phyloP scores from a whole-genome alignment of 768 basidiomycete species.

The Suillus decipiens region DNA sequence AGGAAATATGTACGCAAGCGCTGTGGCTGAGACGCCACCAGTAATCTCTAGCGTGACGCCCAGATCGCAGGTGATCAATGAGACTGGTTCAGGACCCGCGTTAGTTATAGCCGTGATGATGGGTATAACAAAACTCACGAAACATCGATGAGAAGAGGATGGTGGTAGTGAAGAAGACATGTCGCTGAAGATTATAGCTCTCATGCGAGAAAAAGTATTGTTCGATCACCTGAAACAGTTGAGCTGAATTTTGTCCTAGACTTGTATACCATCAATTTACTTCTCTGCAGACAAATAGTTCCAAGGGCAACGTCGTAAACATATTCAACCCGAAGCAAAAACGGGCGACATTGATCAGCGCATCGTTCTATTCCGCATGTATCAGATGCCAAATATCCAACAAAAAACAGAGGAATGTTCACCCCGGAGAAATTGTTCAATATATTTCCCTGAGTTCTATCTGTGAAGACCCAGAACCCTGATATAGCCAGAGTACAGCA shows the following conservation, averaged over 20 bases:
- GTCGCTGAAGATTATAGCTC: slow-evolving; percentile 77
- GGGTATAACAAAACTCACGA: slow-evolving; percentile 47
- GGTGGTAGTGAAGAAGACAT: slow-evolving; percentile 86
- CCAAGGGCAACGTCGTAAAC: slow-evolving; percentile 96
- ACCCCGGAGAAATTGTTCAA: slow-evolving; percentile 91
- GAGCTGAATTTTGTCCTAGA: background rate
- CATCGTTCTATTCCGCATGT: slow-evolving; percentile 54
- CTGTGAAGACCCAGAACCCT: slow-evolving; percentile 86
- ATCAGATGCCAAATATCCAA: background rate
- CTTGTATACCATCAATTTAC: slow-evolving; percentile 37
- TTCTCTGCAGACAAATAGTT: slow-evolving; percentile 97
- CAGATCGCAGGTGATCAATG: slow-evolving; percentile 91
- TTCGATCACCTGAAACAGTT: slow-evolving; percentile 73
- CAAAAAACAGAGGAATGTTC: slow-evolving; percentile 17
- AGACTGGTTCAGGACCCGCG: slow-evolving; percentile 52
- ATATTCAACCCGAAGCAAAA: slow-evolving; percentile 95
- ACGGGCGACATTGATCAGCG: slow-evolving; percentile 92
- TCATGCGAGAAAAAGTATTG: slow-evolving; percentile 95
- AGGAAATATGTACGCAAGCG: slow-evolving; percentile 91
- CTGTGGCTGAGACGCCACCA: slow-evolving; percentile 92
- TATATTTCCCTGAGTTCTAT: slow-evolving; percentile 94
- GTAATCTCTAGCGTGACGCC: slow-evolving; percentile 99
- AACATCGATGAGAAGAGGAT: slow-evolving; percentile 83
- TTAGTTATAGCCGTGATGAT: background rate
- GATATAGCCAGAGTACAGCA: slow-evolving; percentile 84